Evolutionary conservation across 495 filamentous ascomycete genomes (phyloP), one percentile per base, ranked within the genome.

Genomic region (Xylaria castorea): DNA sequence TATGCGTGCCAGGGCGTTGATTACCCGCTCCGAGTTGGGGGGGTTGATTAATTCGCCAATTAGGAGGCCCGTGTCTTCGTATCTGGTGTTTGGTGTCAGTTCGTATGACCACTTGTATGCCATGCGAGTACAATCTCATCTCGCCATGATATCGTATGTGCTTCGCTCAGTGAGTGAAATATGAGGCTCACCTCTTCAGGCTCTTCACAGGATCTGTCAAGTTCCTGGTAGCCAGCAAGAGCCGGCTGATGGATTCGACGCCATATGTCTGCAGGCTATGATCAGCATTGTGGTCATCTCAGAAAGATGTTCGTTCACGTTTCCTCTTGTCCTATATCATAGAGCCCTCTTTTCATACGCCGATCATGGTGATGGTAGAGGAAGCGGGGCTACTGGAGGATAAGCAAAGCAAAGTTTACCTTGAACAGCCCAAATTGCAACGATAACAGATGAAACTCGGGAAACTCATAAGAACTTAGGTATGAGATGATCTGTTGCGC

Each of bases 351-450:
- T 16, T 57, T 18, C 11, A 57, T 38, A 48, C 27, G 30, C 11
- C 22, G 44, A 22, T 3, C 5, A 51, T 66, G 14, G 7, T 1
- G 36, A 48, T 34, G 2, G 30, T 22, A 22, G 22, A 66, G 30
- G 44, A 46, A 61, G 14, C 30, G 36, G 36, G 30, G 36, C 30
- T 38, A 2, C 3, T 6, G n/a, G 42, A 3, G 27, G 22, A 38
- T 22, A 18, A 40, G 25, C 4, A 44, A 18, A 40, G 36, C 11
- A 25, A 22, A 8, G 64, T 64, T 38, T 68, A 89, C 87, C 78
- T 87, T 87, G 79, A 92, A 92, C 3, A 93, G 80, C 0, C 89
- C 91, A 77, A 92, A 92, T 68, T 91, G 86, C 48, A 92, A 77
- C 3, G 86, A 73, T 64, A 89, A 87, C 48, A 85, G 79, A 63